These are phyloP conservation scores for Geoglossum glabrum DNA, from an alignment of 495 filamentous ascomycete species.

Conservation along the genomic window DNA sequence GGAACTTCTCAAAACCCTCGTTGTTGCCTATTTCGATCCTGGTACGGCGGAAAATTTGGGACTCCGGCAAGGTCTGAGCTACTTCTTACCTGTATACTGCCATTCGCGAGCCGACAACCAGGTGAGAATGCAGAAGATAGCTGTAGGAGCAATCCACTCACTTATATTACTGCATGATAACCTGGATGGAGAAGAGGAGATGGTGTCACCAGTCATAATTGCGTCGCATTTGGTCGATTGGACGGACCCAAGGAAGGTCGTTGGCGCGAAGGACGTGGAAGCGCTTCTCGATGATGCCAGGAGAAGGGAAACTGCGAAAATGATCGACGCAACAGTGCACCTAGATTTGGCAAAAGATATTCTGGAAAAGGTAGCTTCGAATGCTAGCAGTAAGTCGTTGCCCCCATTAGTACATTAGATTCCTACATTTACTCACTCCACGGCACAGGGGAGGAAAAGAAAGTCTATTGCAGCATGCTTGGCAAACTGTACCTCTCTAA, in stretches of 20 bases:
- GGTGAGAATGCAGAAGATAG: conserved; percentile 49
- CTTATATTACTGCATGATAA: conserved; percentile 41
- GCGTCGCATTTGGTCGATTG: conserved; percentile 74
- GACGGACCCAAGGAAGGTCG: conserved; percentile 83
- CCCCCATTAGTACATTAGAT: not conserved
- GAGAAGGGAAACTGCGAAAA: conserved; percentile 19
- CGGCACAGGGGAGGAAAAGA: conserved; percentile 59
- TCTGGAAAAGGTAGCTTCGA: conserved; percentile 32
- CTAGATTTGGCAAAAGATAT: conserved; percentile 42
- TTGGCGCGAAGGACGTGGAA: conserved; percentile 41
- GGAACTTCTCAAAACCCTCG: conserved; percentile 61
- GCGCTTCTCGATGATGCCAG: conserved; percentile 19
- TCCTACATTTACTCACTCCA: conserved; percentile 9
- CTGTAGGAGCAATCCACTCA: conserved; percentile 46
- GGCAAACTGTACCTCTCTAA: conserved; percentile 66
- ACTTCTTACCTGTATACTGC: conserved; percentile 92
- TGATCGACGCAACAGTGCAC: conserved; percentile 46
- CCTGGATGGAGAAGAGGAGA: conserved; percentile 53
- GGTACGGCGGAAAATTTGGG: conserved; percentile 61
- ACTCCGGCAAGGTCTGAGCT: conserved; percentile 76
- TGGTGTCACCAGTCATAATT: conserved; percentile 55
- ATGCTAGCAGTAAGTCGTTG: conserved; percentile 30
- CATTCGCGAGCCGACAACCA: conserved; percentile 66
- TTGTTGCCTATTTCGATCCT: conserved; percentile 81
- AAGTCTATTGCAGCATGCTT: conserved; percentile 54